A percentile compares a stretch with the other conserved stretches of the same genome.
Evolutionary conservation across 768 basidiomycete species (phyloP).

Genomic region (Mycena filopes): DNA sequence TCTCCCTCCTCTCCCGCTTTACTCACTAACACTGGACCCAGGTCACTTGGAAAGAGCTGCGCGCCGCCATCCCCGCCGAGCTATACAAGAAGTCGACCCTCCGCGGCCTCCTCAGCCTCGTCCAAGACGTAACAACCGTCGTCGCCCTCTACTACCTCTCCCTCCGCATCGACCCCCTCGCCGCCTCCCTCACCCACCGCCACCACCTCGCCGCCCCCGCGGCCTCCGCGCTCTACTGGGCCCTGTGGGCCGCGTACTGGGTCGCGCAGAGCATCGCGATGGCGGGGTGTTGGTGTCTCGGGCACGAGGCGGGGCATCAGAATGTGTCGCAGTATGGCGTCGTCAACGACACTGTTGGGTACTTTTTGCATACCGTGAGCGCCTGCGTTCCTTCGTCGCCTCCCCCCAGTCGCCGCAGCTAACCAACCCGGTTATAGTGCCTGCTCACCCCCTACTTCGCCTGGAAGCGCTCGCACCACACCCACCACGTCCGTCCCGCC

Average conservation of each 20-base stretch:
- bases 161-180: not conserved
- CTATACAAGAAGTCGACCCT: not conserved
- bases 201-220: not conserved
- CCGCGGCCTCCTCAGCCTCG: not conserved
- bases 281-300: conserved; percentile 30
- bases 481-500: conserved; percentile 77
- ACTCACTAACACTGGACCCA: no score
- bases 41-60: not conserved
- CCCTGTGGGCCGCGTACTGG: conserved; percentile 15
- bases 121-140: not conserved
- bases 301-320: conserved; percentile 59
- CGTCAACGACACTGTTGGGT: not conserved
- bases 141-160: not conserved
- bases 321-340: conserved; percentile 43
- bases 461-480: conserved; percentile 59
- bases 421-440: conserved; percentile 35
- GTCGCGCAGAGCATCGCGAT: conserved; percentile 14
- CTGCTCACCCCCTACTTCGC: not conserved
- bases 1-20: no score
- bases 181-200: not conserved
- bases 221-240: not conserved
- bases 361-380: not conserved
- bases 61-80: not conserved
- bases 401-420: not conserved
- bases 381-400: no score